Evolutionary conservation across 176 grass and related monocot species (phyloP).

Genomic region (Urochloa ruziziensis): DNA sequence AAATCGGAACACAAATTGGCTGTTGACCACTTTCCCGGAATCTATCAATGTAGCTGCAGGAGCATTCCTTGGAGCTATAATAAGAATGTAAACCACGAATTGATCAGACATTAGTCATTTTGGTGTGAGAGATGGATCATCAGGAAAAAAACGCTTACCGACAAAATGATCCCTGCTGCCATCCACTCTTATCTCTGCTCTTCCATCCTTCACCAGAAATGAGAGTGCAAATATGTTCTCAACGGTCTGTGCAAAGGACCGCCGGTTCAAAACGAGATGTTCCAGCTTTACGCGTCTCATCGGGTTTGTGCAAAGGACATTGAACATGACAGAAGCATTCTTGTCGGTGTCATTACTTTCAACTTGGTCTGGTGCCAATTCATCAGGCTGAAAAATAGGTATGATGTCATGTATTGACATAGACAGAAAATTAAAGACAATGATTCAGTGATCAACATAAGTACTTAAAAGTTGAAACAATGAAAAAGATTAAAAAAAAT

Average conservation of each 20-base stretch:
- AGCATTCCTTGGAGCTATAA: slow-evolving; percentile 48
- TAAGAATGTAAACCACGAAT: not conserved
- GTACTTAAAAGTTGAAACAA: not conserved
- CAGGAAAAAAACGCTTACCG: not conserved
- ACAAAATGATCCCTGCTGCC: slow-evolving; percentile 34
- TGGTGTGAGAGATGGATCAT: not conserved
- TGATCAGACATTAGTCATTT: not conserved
- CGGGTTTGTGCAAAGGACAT: too few relatives aligned
- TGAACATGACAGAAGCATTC: slow-evolving; percentile 39
- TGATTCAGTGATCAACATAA: not conserved
- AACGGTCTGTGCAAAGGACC: slow-evolving; percentile 40
- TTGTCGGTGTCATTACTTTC: slow-evolving; percentile 39
- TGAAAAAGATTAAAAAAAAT: not conserved
- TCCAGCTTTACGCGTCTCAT: slow-evolving; percentile 40
- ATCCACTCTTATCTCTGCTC: slow-evolving; percentile 32
- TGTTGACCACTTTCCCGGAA: slow-evolving; percentile 27
- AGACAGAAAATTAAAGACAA: not conserved
- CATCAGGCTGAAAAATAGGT: slow-evolving; percentile 31
- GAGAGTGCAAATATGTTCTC: slow-evolving; percentile 58
- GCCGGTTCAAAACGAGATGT: slow-evolving; percentile 32
- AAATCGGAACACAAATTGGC: slow-evolving; percentile 51
- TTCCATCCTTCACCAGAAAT: slow-evolving; percentile 53
- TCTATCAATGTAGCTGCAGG: slow-evolving; percentile 32
- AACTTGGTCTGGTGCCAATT: not conserved
- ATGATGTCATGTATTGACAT: not conserved